Conservation (phyloP, 1,139 yeast species). For the Casaregolazyma suthepensis region DNA sequence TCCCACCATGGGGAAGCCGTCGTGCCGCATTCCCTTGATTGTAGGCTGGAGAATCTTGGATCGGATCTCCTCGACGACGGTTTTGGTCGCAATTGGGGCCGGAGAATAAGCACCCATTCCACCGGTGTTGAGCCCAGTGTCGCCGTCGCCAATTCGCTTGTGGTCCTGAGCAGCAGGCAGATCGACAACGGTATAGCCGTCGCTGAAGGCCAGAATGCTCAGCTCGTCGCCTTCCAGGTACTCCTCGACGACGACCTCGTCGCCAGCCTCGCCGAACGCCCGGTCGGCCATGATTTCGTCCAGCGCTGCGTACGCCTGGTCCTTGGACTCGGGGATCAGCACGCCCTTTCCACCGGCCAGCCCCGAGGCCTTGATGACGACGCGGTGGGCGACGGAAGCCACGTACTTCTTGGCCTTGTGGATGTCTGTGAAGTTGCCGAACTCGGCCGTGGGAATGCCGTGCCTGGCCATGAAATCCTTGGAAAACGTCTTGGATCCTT, state of each 20-base stretch:
- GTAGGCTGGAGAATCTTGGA: slow-evolving; percentile 77
- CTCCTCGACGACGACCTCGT: slow-evolving; percentile 95
- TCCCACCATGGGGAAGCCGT: slow-evolving; percentile 94
- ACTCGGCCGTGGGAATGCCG: slow-evolving; percentile 89
- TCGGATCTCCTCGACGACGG: slow-evolving; percentile 62
- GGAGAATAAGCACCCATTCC: slow-evolving; percentile 99
- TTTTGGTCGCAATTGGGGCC: slow-evolving; percentile 82
- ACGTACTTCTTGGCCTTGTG: slow-evolving; percentile 72
- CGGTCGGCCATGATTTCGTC: slow-evolving; percentile 84
- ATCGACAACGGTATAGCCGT: slow-evolving; percentile 86
- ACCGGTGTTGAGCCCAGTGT: slow-evolving; percentile 92
- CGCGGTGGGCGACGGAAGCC: slow-evolving; percentile 57
- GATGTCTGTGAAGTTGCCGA: slow-evolving; percentile 70
- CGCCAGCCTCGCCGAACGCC: slow-evolving; percentile 90
- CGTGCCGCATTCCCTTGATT: slow-evolving; percentile 93
- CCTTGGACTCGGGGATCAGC: slow-evolving; percentile 74
- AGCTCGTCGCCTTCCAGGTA: slow-evolving; percentile 95
- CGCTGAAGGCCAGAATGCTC: slow-evolving; percentile 85
- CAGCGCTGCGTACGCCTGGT: slow-evolving; percentile 81
- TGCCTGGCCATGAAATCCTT: slow-evolving; percentile 92
- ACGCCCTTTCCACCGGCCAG: slow-evolving; percentile 99
- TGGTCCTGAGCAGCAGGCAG: slow-evolving; percentile 98
- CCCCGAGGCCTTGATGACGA: slow-evolving; percentile 96
- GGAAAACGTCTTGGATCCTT: slow-evolving; percentile 93
- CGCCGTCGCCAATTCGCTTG: slow-evolving; percentile 91